Conservation (phyloP, 148 eudicot genomes). For the Pharnaceum exiguum region DNA sequence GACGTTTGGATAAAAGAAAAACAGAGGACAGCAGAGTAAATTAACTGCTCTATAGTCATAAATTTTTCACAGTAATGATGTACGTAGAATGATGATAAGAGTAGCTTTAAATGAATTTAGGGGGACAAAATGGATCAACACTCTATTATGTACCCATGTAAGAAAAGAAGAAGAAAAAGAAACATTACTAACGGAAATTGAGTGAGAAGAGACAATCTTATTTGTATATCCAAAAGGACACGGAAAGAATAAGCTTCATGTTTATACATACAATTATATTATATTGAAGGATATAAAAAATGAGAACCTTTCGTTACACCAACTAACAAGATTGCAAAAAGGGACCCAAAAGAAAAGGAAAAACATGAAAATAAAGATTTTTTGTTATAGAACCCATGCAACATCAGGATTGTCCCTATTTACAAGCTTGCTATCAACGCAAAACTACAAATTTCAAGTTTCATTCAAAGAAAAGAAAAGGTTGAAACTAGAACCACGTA, state of each 20-base stretch:
- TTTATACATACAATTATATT: constrained; percentile 11
- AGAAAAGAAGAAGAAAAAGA: too few relatives aligned
- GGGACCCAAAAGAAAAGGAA: not conserved
- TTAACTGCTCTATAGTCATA: too few relatives aligned
- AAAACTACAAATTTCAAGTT: not conserved
- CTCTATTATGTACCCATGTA: too few relatives aligned
- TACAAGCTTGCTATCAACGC: not conserved
- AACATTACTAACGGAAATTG: too few relatives aligned
- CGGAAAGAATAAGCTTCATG: constrained; percentile 23
- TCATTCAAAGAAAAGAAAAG: not conserved
- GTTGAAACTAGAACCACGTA: too few relatives aligned
- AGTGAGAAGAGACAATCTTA: not conserved
- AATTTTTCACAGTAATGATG: too few relatives aligned
- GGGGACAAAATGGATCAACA: too few relatives aligned
- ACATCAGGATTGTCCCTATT: constrained; percentile 5
- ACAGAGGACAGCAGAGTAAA: too few relatives aligned
- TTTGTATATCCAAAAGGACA: constrained; percentile 13
- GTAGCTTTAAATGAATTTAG: too few relatives aligned
- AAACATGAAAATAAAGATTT: not conserved
- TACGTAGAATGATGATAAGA: too few relatives aligned
- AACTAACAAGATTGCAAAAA: not conserved
- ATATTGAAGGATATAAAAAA: not conserved
- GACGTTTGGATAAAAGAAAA: too few relatives aligned
- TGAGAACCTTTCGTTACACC: not conserved
- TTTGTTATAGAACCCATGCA: constrained; percentile 4